Conservation (phyloP, 2,329 filamentous ascomycete genomes). For the Fusarium camptoceras region DNA sequence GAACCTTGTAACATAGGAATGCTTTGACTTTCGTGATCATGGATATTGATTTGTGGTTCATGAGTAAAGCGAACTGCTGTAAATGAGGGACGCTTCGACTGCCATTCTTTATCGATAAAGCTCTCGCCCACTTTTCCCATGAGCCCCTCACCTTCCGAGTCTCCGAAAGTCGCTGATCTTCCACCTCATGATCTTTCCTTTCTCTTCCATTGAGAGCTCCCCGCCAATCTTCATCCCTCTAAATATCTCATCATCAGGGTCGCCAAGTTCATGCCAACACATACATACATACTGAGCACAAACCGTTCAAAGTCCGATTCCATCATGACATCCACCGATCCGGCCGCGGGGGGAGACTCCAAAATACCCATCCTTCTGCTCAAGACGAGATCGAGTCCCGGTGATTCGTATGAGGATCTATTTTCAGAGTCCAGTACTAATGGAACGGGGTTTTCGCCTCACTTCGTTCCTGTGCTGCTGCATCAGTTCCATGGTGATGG, state of each 20-base stretch:
- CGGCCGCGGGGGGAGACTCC: constrained; percentile 25
- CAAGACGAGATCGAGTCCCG: constrained; percentile 80
- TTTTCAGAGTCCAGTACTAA: constrained; percentile 60
- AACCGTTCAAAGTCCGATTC: neutral
- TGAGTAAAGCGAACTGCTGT: neutral
- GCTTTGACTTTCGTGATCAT: neutral
- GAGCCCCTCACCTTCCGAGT: constrained; percentile 31
- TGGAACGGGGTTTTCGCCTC: constrained; percentile 66
- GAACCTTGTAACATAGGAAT: neutral
- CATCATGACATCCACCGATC: constrained; percentile 26
- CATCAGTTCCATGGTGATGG: constrained; percentile 74
- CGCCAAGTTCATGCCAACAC: neutral
- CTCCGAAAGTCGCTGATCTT: constrained; percentile 39
- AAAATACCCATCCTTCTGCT: constrained; percentile 72
- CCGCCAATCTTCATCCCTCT: neutral
- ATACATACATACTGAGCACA: neutral
- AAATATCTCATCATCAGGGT: neutral
- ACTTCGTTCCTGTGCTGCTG: constrained; percentile 81
- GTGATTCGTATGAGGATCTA: constrained; percentile 77
- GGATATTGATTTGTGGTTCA: neutral
- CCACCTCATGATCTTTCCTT: constrained; percentile 28
- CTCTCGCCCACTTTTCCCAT: constrained; percentile 32
- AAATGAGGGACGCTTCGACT: neutral
- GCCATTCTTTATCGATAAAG: constrained; percentile 32
- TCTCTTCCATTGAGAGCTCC: constrained; percentile 4